Evolutionary conservation across 306 rosid genomes (phyloP).

Genomic region (Sindora glabra): DNA sequence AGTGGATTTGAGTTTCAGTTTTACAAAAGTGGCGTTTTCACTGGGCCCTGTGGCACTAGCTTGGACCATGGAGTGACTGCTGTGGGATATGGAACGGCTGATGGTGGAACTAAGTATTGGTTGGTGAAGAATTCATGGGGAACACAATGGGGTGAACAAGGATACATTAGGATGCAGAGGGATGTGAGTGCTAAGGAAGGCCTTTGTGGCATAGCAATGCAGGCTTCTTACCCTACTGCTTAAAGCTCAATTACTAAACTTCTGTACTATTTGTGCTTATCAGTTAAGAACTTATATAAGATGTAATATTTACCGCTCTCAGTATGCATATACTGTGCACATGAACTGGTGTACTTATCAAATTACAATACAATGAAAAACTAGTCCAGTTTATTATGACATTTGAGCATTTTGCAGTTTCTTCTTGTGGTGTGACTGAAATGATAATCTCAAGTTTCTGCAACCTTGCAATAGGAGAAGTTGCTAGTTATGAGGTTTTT

Average conservation of each 20-base stretch:
- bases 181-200: conserved; percentile 14
- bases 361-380: too few relatives aligned
- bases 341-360: too few relatives aligned
- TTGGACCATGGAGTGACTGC: conserved; percentile 16
- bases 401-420: too few relatives aligned
- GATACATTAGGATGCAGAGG: conserved; percentile 18
- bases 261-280: not conserved
- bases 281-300: too few relatives aligned
- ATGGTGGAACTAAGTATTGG: conserved; percentile 17
- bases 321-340: too few relatives aligned
- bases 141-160: conserved; percentile 11
- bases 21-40: conserved; percentile 12
- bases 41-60: not conserved
- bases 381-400: too few relatives aligned
- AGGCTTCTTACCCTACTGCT: conserved; percentile 17
- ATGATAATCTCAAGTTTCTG: too few relatives aligned
- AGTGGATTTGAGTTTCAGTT: not conserved
- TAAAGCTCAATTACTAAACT: not conserved
- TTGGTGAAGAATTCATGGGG: not conserved
- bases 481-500: too few relatives aligned
- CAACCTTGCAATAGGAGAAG: too few relatives aligned
- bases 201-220: conserved; percentile 23
- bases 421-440: too few relatives aligned
- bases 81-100: conserved; percentile 5
- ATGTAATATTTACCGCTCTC: too few relatives aligned